Conservation (phyloP, 2,329 filamentous ascomycete species). For the Fusarium gaditjirri region DNA sequence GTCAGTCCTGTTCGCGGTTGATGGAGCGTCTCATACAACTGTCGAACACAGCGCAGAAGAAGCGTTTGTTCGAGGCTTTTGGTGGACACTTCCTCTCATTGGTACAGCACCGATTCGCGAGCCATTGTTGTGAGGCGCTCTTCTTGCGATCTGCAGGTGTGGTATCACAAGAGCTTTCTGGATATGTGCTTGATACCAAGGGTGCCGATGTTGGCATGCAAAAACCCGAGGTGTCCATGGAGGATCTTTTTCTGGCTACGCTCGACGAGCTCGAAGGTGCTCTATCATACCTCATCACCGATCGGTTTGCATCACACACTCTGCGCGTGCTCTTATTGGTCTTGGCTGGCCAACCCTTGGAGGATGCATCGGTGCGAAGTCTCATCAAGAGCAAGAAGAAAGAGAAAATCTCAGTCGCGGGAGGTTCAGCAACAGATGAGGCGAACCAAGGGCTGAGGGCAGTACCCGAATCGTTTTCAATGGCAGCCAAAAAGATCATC, state of each 20-base stretch:
- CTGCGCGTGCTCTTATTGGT: conserved; percentile 87
- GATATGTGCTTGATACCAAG: conserved; percentile 55
- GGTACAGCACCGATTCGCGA: conserved; percentile 94
- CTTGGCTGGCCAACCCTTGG: conserved; percentile 83
- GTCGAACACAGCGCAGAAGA: conserved; percentile 82
- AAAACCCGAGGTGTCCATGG: conserved; percentile 73
- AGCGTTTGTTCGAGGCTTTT: conserved; percentile 86
- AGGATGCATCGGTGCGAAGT: conserved; percentile 73
- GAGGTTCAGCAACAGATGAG: conserved; percentile 62
- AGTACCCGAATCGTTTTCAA: conserved; percentile 82
- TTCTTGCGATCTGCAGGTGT: conserved; percentile 85
- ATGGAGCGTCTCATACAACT: conserved; percentile 91
- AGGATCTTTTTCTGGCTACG: conserved; percentile 84
- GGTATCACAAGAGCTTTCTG: conserved; percentile 77
- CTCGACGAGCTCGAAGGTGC: conserved; percentile 90
- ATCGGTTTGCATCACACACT: conserved; percentile 89
- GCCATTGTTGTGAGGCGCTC: conserved; percentile 94
- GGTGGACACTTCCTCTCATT: conserved; percentile 87
- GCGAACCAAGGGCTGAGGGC: conserved; percentile 56
- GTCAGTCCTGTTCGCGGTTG: conserved; percentile 91
- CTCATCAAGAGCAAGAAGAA: conserved; percentile 94
- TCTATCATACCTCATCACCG: conserved; percentile 84
- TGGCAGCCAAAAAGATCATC: conserved; percentile 85
- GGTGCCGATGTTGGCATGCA: conserved; percentile 57
- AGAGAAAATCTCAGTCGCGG: conserved; percentile 77